A percentile compares a stretch with the other conserved stretches of the same genome.
These are phyloP conservation scores for Pseudogymnoascus sp. DNA, from an alignment of 2,329 filamentous ascomycete genomes.

Conservation along the genomic window DNA sequence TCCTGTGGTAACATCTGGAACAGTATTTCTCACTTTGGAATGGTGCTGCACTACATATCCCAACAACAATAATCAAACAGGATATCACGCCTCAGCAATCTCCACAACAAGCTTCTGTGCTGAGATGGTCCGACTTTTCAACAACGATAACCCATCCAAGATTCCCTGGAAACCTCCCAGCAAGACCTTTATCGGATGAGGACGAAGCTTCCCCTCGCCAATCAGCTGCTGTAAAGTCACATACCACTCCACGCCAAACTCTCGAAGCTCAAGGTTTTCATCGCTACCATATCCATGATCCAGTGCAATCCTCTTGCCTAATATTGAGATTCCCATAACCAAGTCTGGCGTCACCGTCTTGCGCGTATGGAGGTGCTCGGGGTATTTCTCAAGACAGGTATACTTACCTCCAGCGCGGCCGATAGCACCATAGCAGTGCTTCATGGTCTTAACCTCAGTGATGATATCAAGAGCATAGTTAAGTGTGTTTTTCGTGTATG, in stretches of 20 bases:
- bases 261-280: conserved; percentile 13
- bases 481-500: conserved; percentile 33
- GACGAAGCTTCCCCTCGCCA: background rate
- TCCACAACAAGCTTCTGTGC: background rate
- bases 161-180: background rate
- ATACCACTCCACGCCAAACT: conserved; percentile 9
- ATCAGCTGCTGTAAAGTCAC: background rate
- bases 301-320: conserved; percentile 21
- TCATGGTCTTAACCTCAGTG: conserved; percentile 25
- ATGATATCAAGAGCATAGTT: conserved; percentile 35
- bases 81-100: background rate
- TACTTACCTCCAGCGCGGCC: conserved; percentile 29
- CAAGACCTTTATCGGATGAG: background rate
- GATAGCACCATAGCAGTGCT: conserved; percentile 33
- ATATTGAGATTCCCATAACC: conserved; percentile 23
- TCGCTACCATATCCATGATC: conserved; percentile 19
- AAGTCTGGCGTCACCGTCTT: conserved; percentile 21
- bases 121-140: background rate
- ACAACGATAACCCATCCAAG: background rate
- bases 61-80: background rate
- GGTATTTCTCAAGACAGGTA: conserved; percentile 14
- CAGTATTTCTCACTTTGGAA: background rate
- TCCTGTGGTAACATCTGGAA: background rate
- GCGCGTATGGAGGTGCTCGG: background rate
- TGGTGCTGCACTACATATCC: background rate